Conservation (phyloP, 257 asterid genomes). For the Rhazya stricta region DNA sequence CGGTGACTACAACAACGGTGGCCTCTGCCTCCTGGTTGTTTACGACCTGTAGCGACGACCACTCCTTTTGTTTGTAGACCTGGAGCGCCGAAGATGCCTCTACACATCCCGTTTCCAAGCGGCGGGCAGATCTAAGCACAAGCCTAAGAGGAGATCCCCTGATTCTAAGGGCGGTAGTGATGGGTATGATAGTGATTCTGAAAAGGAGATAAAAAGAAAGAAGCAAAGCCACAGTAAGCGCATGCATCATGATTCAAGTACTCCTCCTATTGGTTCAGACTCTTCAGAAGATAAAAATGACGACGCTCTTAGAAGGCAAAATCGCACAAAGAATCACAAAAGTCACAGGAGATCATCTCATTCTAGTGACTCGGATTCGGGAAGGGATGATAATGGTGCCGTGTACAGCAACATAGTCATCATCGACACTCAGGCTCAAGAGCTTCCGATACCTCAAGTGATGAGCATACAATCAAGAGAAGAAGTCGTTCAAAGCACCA, state of each 20-base stretch:
- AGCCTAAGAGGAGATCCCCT: constrained; percentile 47
- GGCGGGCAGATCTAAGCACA: constrained; percentile 46
- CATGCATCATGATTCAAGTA: constrained; percentile 27
- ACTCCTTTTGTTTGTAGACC: too few species aligned
- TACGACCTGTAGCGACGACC: too few species aligned
- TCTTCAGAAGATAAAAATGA: constrained; percentile 33
- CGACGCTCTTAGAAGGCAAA: constrained; percentile 22
- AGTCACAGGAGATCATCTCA: constrained; percentile 26
- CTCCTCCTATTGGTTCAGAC: constrained; percentile 42
- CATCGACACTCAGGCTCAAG: constrained; percentile 30
- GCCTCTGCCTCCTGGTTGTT: too few species aligned
- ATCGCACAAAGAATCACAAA: constrained; percentile 28
- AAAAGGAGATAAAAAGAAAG: constrained; percentile 43
- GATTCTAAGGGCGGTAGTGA: constrained; percentile 40
- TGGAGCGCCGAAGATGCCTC: too few species aligned
- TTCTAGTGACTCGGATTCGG: constrained; percentile 33
- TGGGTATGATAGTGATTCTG: constrained; percentile 41
- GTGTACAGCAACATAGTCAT: constrained; percentile 36
- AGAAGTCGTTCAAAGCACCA: constrained; percentile 32
- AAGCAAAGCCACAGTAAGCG: constrained; percentile 45
- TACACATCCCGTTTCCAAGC: too few species aligned
- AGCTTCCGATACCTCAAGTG: constrained; percentile 39
- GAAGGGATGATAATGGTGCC: constrained; percentile 42
- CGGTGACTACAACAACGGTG: too few species aligned
- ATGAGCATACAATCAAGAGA: constrained; percentile 34